Percentiles rank a stretch among this genome's conserved stretches.
Evolutionary conservation across 169 alveolate species (phyloP).

Genomic region (Neospora caninum): DNA sequence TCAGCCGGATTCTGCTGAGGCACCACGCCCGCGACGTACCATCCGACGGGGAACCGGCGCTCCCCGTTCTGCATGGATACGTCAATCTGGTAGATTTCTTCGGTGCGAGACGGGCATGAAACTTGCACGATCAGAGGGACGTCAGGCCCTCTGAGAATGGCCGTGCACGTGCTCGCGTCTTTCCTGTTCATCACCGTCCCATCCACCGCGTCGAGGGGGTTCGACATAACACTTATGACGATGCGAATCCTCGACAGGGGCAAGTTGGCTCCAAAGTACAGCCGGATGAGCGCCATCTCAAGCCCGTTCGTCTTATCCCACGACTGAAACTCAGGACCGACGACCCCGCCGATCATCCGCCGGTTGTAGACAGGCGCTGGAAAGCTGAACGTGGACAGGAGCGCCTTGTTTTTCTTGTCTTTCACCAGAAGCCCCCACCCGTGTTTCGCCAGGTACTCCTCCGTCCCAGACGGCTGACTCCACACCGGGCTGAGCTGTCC

Average conservation of each 20-base stretch:
- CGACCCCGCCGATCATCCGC: conserved; percentile 32
- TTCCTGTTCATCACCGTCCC: conserved; percentile 19
- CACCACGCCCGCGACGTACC: conserved; percentile 36
- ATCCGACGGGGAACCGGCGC: conserved; percentile 11
- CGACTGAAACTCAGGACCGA: conserved; percentile 7
- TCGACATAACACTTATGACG: not conserved
- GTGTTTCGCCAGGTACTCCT: conserved; percentile 1
- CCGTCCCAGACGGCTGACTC: not conserved
- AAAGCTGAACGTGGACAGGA: conserved; percentile 19
- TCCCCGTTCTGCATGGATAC: conserved; percentile 30
- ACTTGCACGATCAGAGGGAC: conserved; percentile 1
- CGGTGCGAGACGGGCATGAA: not conserved
- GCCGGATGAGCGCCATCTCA: conserved; percentile 17
- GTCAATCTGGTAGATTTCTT: conserved; percentile 6
- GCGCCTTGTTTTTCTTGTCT: conserved; percentile 7
- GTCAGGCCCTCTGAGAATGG: conserved; percentile 13
- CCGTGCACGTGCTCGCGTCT: not conserved
- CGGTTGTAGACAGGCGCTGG: conserved; percentile 7
- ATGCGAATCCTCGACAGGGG: not conserved
- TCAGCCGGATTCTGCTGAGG: not conserved
- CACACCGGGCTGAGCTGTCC: conserved; percentile 27
- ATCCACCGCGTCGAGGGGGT: conserved; percentile 24
- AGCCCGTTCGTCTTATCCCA: not conserved
- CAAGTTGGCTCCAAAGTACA: not conserved
- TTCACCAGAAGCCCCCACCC: conserved; percentile 18